phyloP scores from a whole-genome alignment of 1,284 basidiomycete genomes.

The Apiotrichum siamense region DNA sequence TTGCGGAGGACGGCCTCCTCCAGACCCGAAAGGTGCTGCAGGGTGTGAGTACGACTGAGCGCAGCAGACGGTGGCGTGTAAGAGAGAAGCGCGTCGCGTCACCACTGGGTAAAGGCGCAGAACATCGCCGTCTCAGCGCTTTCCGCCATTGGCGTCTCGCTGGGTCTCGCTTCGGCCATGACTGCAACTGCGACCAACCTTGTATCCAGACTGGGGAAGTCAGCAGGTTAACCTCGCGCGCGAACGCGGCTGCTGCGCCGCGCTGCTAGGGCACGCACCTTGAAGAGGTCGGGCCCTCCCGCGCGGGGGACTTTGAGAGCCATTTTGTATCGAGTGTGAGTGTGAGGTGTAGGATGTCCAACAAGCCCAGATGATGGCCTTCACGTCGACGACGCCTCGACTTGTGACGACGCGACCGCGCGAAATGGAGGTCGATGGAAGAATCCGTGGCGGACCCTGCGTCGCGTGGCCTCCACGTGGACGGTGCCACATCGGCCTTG shows the following conservation, averaged over 20 bases:
- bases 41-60: background rate
- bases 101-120: background rate
- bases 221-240: no score
- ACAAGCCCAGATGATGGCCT: background rate
- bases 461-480: no score
- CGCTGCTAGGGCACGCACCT: slow-evolving; percentile 51
- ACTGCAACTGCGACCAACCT: slow-evolving; percentile 3
- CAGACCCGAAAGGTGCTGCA: slow-evolving; percentile 80
- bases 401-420: background rate
- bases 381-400: no score
- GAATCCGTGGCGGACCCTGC: no score
- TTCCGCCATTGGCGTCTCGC: background rate
- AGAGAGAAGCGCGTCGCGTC: background rate
- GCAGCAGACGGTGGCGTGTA: background rate
- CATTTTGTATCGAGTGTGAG: slow-evolving; percentile 3
- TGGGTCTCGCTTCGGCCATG: background rate
- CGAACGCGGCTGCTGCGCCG: background rate
- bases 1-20: slow-evolving; percentile 92
- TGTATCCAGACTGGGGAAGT: slow-evolving; percentile 13
- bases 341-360: background rate
- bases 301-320: slow-evolving; percentile 66
- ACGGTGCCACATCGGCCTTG: no score
- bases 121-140: no score
- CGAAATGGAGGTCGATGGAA: background rate
- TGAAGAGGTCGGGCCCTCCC: slow-evolving; percentile 76